Evolutionary conservation across 345 rosid genomes (phyloP).

Genomic region (Conringia planisiliqua): DNA sequence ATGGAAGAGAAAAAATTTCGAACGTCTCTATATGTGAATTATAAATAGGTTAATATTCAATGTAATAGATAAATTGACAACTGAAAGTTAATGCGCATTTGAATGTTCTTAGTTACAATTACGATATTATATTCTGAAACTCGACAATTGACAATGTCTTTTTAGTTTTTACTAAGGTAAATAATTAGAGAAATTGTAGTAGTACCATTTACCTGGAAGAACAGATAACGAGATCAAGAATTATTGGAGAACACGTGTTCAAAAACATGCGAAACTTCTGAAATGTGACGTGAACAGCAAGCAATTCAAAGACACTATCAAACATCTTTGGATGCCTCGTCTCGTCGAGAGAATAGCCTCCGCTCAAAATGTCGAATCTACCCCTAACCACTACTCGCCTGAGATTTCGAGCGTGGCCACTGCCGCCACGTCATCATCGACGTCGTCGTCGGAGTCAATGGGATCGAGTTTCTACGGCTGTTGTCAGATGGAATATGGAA

Average conservation of each 20-base stretch:
- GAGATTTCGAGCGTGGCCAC: not conserved
- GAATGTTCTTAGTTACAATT: not conserved
- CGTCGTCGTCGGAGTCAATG: constrained; percentile 1
- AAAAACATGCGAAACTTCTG: constrained; percentile 58
- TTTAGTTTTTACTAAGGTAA: not conserved
- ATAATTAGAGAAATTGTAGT: not conserved
- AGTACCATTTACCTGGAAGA: constrained; percentile 52
- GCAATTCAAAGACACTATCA: constrained; percentile 47
- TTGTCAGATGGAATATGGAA: not conserved
- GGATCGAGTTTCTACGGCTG: not conserved
- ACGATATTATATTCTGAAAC: not conserved
- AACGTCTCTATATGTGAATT: constrained; percentile 7
- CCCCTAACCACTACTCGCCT: not conserved
- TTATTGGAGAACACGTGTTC: constrained; percentile 76
- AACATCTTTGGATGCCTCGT: constrained; percentile 54
- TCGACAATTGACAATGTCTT: not conserved
- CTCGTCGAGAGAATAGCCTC: constrained; percentile 15
- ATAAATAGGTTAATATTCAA: not conserved
- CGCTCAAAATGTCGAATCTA: not conserved
- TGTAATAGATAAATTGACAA: not conserved
- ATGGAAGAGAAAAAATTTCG: not conserved
- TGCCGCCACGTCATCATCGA: constrained; percentile 11
- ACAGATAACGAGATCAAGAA: constrained; percentile 78
- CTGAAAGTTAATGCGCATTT: not conserved
- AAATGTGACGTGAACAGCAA: constrained; percentile 57